phyloP scores from a whole-genome alignment of 2,329 filamentous ascomycete genomes.

The Penicillium sp. region DNA sequence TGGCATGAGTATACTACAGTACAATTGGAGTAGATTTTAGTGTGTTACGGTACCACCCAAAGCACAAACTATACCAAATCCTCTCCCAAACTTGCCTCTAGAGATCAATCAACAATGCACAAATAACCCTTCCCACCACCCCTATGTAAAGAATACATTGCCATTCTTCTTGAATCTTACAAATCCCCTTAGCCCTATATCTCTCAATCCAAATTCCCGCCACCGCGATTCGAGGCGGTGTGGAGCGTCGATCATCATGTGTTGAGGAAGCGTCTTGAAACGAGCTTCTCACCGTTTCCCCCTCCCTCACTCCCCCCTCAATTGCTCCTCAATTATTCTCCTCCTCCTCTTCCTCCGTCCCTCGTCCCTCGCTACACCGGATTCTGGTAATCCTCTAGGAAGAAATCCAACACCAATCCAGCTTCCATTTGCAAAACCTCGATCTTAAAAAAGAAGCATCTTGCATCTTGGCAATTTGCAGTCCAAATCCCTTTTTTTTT shows the following conservation, averaged over 20 bases:
- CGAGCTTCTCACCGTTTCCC: slow-evolving; percentile 27
- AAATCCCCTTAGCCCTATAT: neutral
- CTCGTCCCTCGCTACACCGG: slow-evolving; percentile 8
- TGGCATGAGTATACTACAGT: no score
- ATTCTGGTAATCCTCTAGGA: slow-evolving; percentile 20
- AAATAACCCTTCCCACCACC: neutral
- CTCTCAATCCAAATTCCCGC: neutral
- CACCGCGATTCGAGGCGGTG: slow-evolving; percentile 25
- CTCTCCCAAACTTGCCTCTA: neutral
- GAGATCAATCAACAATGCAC: neutral
- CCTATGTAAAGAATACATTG: neutral
- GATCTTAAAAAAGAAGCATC: neutral
- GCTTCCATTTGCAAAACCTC: neutral
- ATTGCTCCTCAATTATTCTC: slow-evolving; percentile 1
- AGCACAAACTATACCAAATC: neutral
- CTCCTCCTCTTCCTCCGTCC: neutral
- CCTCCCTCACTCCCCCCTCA: slow-evolving; percentile 17
- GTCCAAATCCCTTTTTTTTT: neutral
- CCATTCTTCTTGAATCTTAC: neutral
- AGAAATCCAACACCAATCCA: neutral
- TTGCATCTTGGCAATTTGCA: neutral
- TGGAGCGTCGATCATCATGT: slow-evolving; percentile 29
- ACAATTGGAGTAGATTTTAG: neutral
- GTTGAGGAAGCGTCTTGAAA: slow-evolving; percentile 26
- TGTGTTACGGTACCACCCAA: neutral